Conservation (phyloP, 176 grass and related monocot genomes). For the Oryza meridionalis region DNA sequence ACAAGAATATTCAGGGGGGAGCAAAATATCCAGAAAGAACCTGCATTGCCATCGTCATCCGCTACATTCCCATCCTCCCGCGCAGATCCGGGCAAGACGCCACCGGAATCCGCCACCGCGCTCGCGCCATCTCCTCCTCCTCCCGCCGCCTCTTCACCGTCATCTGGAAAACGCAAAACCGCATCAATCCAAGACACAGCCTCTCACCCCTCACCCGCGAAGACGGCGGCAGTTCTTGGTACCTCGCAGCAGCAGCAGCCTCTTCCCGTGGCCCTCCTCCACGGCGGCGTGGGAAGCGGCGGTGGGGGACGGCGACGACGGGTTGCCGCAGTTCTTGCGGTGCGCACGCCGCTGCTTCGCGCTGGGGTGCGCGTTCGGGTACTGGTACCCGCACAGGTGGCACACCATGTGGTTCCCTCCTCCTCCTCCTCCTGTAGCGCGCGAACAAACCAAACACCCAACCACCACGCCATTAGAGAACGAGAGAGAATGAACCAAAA, state of each 20-base stretch:
- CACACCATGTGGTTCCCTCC: conserved; percentile 21
- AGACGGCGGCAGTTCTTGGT: background rate
- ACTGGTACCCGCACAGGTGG: conserved; percentile 66
- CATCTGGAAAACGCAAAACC: conserved; percentile 29
- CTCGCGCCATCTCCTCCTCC: background rate
- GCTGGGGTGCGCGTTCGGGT: conserved; percentile 61
- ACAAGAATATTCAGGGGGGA: background rate
- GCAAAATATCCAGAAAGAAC: conserved; percentile 11
- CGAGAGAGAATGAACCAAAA: background rate
- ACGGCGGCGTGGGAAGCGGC: background rate
- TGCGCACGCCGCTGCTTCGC: conserved; percentile 64
- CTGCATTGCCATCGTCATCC: conserved; percentile 33
- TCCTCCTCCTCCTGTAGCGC: conserved; percentile 7
- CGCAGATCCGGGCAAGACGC: conserved; percentile 45
- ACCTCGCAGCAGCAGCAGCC: conserved; percentile 40
- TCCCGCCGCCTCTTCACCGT: background rate
- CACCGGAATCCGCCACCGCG: conserved; percentile 27
- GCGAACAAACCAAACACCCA: background rate
- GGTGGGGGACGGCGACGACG: background rate
- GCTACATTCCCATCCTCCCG: background rate
- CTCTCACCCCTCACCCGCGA: too few relatives aligned
- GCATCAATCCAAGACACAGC: background rate
- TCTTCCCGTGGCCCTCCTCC: background rate
- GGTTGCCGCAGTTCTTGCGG: conserved; percentile 61
- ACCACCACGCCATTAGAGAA: conserved; percentile 21